These are phyloP conservation scores for Cladosporium sp. DNA, from an alignment of 2,329 filamentous ascomycete genomes.

Conservation along the genomic window DNA sequence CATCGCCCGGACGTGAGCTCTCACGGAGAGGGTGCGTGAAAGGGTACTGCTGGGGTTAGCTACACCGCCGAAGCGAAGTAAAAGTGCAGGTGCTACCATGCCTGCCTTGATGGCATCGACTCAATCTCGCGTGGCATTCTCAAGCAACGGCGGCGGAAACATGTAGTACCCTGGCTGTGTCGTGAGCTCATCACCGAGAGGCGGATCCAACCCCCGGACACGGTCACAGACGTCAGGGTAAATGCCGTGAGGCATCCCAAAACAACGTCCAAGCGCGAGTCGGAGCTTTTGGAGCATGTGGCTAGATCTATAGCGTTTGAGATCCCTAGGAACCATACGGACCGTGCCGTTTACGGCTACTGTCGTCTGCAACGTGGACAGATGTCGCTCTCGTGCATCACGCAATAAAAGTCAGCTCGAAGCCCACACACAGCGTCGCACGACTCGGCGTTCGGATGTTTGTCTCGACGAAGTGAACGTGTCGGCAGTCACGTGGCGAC, in stretches of 20 bases:
- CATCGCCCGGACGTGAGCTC: constrained; percentile 4
- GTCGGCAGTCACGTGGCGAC: constrained; percentile 8
- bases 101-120: background rate
- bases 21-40: background rate
- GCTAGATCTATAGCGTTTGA: constrained; percentile 18
- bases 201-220: constrained; percentile 12
- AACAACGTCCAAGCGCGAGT: constrained; percentile 11
- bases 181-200: constrained; percentile 18
- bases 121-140: constrained; percentile 18
- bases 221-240: constrained; percentile 16
- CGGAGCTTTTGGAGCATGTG: constrained; percentile 19
- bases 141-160: constrained; percentile 16
- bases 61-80: constrained; percentile 9
- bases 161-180: constrained; percentile 7
- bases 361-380: constrained; percentile 12
- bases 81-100: constrained; percentile 14
- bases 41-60: constrained; percentile 10
- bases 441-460: constrained; percentile 13
- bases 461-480: constrained; percentile 8
- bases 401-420: constrained; percentile 14
- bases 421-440: constrained; percentile 1
- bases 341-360: constrained; percentile 20
- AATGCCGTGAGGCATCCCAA: constrained; percentile 18
- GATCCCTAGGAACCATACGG: constrained; percentile 19
- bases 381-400: constrained; percentile 8